Percentiles rank a stretch among this genome's conserved stretches.
These are phyloP conservation scores for Trichoderma breve DNA, from an alignment of 2,329 filamentous ascomycete species.

Conservation along the genomic window DNA sequence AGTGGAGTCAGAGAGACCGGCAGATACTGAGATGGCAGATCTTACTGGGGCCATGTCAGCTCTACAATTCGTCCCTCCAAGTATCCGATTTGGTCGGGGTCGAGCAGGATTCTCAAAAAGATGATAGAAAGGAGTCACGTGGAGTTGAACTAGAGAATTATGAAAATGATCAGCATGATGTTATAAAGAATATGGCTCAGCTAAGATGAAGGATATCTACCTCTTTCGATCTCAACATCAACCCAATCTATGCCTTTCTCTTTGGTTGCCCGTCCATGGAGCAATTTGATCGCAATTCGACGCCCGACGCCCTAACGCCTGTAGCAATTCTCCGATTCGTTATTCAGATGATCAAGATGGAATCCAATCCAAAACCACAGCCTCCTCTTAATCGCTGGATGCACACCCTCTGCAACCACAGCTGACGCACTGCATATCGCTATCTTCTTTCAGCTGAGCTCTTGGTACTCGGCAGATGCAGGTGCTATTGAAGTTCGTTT, in stretches of 20 bases:
- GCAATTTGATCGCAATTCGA: neutral
- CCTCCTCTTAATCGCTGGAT: slow-evolving; percentile 65
- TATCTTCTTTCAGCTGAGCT: slow-evolving; percentile 83
- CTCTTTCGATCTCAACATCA: slow-evolving; percentile 27
- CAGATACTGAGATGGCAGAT: slow-evolving; percentile 58
- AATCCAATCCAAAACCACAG: neutral
- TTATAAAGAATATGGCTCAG: slow-evolving; percentile 30
- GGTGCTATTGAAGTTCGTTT: slow-evolving; percentile 97
- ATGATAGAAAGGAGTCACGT: slow-evolving; percentile 31
- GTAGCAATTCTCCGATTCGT: neutral
- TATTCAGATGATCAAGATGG: neutral
- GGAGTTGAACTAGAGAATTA: slow-evolving; percentile 26
- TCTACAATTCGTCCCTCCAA: slow-evolving; percentile 67
- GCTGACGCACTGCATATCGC: slow-evolving; percentile 88
- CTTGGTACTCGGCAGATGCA: slow-evolving; percentile 95
- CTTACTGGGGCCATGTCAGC: slow-evolving; percentile 68
- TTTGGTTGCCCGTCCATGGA: neutral
- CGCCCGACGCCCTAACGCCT: slow-evolving; percentile 23
- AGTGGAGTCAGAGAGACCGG: slow-evolving; percentile 24
- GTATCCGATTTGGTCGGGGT: slow-evolving; percentile 62
- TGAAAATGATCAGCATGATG: slow-evolving; percentile 34
- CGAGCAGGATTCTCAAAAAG: slow-evolving; percentile 53
- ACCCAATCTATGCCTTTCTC: neutral
- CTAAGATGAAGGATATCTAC: slow-evolving; percentile 38
- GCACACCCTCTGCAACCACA: slow-evolving; percentile 92